Base-by-base conservation (phyloP, 805 yeast species). In the Yarrowia sp. region DNA sequence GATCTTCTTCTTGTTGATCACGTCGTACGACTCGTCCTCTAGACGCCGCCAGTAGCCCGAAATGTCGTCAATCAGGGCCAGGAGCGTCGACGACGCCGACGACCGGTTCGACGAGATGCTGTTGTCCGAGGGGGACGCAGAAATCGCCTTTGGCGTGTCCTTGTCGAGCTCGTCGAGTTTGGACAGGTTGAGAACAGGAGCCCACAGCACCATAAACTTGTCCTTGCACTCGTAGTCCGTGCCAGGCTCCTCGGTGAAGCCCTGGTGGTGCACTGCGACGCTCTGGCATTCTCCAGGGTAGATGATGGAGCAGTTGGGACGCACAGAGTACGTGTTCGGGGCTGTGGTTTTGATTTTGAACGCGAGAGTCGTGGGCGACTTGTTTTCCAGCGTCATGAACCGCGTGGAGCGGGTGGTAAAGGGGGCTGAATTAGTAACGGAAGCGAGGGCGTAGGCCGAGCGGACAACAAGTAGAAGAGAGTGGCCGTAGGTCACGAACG, bases 261-360 rank as follows among this genome's bases (percentile, higher is more conserved):
- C 97, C 75, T 92, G 92, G 65, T 90, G 84, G 68, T 90, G 90
- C 68, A 94, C 72, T 41, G 92, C 83, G 56, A 94, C 88, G 61
- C 87, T 84, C 61, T 85, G 76, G 25, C 85, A 74, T 66, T 83
- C 81, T 33, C 96, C 96, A 9, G 98, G 92, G 29, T 79, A 79
- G 63, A 94, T 79, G 36, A 87, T 74, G 16, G 94, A 84, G 64
- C 97, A 93, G 74, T 92, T 94, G 65, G 99, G 99, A 77, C 97
- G 87, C 58, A 94, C 98, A 74, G 97, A 90, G 79, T 92, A 81
- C 74, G 90, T 79, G 74, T 90, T 91, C 64, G 99, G 99, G 7
- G 98, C 97, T 6, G 99, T 94, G 46, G 99, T 93, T 77, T 93
- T 94, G 71, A 94, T 97, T 78, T 94, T 94, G 81, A 90, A 94